These are phyloP conservation scores for peach (Prunus persica) DNA, from an alignment of 306 rosid species.

Conservation along the genomic window DNA sequence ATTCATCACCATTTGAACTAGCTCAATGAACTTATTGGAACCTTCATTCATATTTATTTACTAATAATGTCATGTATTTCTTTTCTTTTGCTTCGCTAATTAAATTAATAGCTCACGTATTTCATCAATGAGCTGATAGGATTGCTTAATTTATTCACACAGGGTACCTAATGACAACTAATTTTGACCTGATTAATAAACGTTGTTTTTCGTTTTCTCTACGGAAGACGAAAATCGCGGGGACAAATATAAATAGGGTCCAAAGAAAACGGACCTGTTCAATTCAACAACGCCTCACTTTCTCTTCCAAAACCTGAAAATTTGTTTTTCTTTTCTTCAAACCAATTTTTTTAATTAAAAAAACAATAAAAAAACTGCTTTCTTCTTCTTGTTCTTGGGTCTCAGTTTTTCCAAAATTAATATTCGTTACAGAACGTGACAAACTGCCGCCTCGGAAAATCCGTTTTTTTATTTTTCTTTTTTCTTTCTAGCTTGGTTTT, in stretches of 20 bases:
- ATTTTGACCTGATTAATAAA: too few relatives aligned
- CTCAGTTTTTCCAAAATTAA: neutral
- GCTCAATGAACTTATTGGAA: too few relatives aligned
- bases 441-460: conserved; percentile 29
- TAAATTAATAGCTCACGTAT: too few relatives aligned
- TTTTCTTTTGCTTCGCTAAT: too few relatives aligned
- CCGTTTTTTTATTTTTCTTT: conserved; percentile 10
- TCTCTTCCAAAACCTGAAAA: neutral
- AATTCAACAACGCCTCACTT: conserved; percentile 5
- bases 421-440: conserved; percentile 16
- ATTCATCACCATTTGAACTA: too few relatives aligned
- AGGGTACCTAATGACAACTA: too few relatives aligned
- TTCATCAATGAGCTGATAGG: too few relatives aligned
- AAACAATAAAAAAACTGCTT: conserved; percentile 20
- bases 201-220: neutral
- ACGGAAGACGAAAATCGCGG: conserved; percentile 31
- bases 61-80: too few relatives aligned
- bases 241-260: conserved; percentile 12
- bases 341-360: neutral
- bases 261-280: conserved; percentile 27
- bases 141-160: too few relatives aligned
- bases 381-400: conserved; percentile 1
- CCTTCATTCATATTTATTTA: too few relatives aligned
- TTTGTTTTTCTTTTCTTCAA: conserved; percentile 5
- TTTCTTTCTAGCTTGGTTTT: neutral